These are phyloP conservation scores for Apiospora rasikravindrae DNA, from an alignment of 2,329 filamentous ascomycete genomes.

Conservation along the genomic window DNA sequence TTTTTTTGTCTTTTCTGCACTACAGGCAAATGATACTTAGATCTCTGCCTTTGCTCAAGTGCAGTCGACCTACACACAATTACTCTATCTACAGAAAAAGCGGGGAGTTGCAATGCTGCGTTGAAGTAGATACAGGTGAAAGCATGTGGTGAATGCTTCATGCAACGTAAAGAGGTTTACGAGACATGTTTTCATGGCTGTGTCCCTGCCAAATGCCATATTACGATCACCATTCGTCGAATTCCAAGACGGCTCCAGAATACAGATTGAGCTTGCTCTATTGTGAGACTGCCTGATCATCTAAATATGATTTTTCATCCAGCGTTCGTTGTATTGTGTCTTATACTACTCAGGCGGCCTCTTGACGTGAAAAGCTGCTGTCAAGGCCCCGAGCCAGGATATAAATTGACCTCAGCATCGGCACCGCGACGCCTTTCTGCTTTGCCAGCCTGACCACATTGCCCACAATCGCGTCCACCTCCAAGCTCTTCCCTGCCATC, in stretches of 20 bases:
- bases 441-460: conserved; percentile 37
- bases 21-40: neutral
- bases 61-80: no score
- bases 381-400: conserved; percentile 44
- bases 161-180: no score
- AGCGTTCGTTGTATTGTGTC: neutral
- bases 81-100: no score
- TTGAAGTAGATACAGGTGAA: no score
- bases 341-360: no score
- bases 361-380: conserved; percentile 30
- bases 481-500: conserved; percentile 33
- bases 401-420: conserved; percentile 45
- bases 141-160: no score
- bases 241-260: neutral
- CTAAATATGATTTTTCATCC: neutral
- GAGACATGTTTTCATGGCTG: no score
- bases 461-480: conserved; percentile 43
- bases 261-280: neutral
- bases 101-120: no score
- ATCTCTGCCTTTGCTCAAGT: no score
- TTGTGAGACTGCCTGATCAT: neutral
- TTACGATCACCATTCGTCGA: neutral
- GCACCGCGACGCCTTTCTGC: conserved; percentile 34
- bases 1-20: neutral
- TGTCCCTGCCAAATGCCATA: neutral